A percentile compares a stretch with the other conserved stretches of the same genome.
phyloP scores from a whole-genome alignment of 352 stramenopile species.

The Phytophthora ohioensis region DNA sequence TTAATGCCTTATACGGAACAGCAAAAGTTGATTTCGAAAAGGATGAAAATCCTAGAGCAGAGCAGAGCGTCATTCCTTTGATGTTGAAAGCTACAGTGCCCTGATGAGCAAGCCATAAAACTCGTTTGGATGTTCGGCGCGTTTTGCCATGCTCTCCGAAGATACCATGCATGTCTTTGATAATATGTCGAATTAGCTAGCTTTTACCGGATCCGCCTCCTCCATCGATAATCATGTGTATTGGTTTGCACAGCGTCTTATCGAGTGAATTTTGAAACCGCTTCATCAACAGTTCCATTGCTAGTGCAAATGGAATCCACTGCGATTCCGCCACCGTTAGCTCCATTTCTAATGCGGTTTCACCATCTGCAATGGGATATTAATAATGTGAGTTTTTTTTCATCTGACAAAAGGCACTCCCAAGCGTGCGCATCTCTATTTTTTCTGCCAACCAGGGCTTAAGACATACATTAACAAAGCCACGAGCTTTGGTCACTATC shows the following conservation, averaged over 20 bases:
- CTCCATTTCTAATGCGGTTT: background rate
- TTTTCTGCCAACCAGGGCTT: background rate
- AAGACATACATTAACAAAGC: background rate
- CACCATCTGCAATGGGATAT: background rate
- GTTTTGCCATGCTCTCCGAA: background rate
- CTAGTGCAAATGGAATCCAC: background rate
- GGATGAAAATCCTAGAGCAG: background rate
- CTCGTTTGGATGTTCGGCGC: background rate
- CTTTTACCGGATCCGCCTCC: background rate
- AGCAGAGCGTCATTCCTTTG: background rate
- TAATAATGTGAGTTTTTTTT: background rate
- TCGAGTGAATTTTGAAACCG: background rate
- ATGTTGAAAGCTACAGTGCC: conserved; percentile 6
- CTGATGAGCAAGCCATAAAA: background rate
- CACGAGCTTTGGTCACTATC: background rate
- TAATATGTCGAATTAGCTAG: conserved; percentile 4
- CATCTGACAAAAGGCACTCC: background rate
- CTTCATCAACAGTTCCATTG: background rate
- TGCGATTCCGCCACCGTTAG: background rate
- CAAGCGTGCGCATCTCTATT: background rate
- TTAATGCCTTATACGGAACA: background rate
- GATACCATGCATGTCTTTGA: background rate
- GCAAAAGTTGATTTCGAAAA: background rate
- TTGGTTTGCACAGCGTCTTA: background rate
- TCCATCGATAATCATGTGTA: conserved; percentile 5